Percentiles rank a stretch among this genome's conserved stretches.
Conservation (phyloP, 345 rosid species). For the Streptanthus diversifolius region DNA sequence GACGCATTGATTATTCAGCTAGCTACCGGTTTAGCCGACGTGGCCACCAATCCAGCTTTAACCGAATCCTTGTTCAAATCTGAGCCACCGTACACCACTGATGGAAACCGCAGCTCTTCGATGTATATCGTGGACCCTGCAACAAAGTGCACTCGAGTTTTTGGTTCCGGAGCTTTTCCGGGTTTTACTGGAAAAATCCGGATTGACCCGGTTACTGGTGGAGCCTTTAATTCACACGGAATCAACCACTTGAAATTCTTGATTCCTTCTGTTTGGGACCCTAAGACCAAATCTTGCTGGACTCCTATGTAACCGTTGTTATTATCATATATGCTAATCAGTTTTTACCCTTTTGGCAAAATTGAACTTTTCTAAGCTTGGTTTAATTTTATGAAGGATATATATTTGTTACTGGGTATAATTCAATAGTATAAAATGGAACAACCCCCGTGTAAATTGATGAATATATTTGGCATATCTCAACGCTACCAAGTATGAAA, state of each 20-base stretch:
- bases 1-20: slow-evolving; percentile 60
- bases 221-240: slow-evolving; percentile 54
- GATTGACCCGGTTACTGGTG: slow-evolving; percentile 46
- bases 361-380: background rate
- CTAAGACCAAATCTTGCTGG: slow-evolving; percentile 42
- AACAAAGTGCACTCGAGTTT: slow-evolving; percentile 43
- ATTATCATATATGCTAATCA: background rate
- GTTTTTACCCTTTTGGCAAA: background rate
- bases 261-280: slow-evolving; percentile 72
- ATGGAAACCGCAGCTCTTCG: background rate
- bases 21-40: slow-evolving; percentile 53
- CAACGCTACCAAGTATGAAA: background rate
- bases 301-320: slow-evolving; percentile 31
- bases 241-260: slow-evolving; percentile 48
- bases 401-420: background rate
- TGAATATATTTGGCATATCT: background rate
- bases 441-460: background rate
- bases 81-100: background rate
- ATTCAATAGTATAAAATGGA: background rate
- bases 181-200: slow-evolving; percentile 47
- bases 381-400: background rate
- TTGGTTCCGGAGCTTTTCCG: slow-evolving; percentile 53
- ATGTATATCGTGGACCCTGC: slow-evolving; percentile 32
- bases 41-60: slow-evolving; percentile 44
- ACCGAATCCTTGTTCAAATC: slow-evolving; percentile 34